These are phyloP conservation scores for Candida yuanshanica DNA, from an alignment of 805 yeast genomes.

Conservation along the genomic window DNA sequence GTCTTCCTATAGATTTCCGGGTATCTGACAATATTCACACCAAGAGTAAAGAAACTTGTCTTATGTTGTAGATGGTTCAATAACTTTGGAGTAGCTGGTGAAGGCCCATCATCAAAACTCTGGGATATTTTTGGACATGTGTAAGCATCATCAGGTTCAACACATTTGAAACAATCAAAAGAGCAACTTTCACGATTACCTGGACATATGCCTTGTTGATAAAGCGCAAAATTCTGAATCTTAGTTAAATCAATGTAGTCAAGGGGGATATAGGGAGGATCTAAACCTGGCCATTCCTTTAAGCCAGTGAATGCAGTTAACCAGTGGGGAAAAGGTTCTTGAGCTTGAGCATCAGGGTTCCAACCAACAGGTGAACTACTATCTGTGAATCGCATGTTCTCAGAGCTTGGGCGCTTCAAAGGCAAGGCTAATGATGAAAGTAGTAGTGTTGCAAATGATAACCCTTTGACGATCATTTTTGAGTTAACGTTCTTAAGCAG, in stretches of 20 bases:
- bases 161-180: conserved; percentile 81
- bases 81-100: conserved; percentile 59
- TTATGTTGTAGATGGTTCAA: conserved; percentile 46
- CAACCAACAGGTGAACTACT: conserved; percentile 21
- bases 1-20: conserved; percentile 67
- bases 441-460: conserved; percentile 3
- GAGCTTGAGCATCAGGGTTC: conserved; percentile 21
- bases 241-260: conserved; percentile 55
- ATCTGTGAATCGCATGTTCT: not conserved
- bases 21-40: conserved; percentile 67
- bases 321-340: conserved; percentile 73
- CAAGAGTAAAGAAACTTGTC: conserved; percentile 82
- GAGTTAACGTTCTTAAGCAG: too few relatives aligned
- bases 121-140: conserved; percentile 75
- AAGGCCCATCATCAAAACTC: conserved; percentile 95
- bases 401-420: not conserved
- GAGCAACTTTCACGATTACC: conserved; percentile 57
- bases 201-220: conserved; percentile 57
- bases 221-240: conserved; percentile 45
- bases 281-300: conserved; percentile 74
- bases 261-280: conserved; percentile 84
- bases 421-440: not conserved
- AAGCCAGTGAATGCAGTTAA: conserved; percentile 68
- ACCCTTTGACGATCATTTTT: not conserved
- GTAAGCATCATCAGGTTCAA: conserved; percentile 66